These are phyloP conservation scores for Monascus ruber DNA, from an alignment of 2,329 filamentous ascomycete species.

Conservation along the genomic window DNA sequence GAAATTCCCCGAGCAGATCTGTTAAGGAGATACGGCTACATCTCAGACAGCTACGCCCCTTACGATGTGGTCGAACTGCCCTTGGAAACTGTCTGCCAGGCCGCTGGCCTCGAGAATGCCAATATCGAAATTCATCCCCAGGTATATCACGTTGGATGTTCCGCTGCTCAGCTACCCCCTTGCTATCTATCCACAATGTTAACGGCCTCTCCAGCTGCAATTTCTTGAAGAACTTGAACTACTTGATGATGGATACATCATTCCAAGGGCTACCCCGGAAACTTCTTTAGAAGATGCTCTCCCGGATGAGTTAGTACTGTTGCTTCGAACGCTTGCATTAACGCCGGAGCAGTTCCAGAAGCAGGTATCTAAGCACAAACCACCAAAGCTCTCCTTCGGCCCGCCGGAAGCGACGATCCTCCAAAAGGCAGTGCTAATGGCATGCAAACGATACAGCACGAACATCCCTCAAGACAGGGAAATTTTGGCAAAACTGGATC, in stretches of 20 bases:
- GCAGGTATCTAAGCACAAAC: slow-evolving; percentile 23
- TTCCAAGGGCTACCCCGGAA: slow-evolving; percentile 27
- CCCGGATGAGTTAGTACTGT: slow-evolving; percentile 27
- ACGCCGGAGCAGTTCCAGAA: slow-evolving; percentile 22
- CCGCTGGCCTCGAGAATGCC: slow-evolving; percentile 20
- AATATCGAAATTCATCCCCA: slow-evolving; percentile 20
- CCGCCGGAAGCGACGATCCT: slow-evolving; percentile 22
- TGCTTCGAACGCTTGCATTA: slow-evolving; percentile 24
- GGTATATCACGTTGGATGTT: slow-evolving; percentile 10
- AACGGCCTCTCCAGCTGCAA: slow-evolving; percentile 22
- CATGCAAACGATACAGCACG: slow-evolving; percentile 40
- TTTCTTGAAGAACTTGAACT: slow-evolving; percentile 53
- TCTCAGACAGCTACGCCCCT: slow-evolving; percentile 62
- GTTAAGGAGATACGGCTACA: slow-evolving; percentile 74
- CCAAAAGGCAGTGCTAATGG: slow-evolving; percentile 20
- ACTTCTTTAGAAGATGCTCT: slow-evolving; percentile 23
- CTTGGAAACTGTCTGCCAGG: slow-evolving; percentile 44
- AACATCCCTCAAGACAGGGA: slow-evolving; percentile 41
- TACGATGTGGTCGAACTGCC: slow-evolving; percentile 77
- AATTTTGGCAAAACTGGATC: slow-evolving; percentile 24
- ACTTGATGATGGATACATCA: slow-evolving; percentile 63
- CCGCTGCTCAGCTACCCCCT: neutral
- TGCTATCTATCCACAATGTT: slow-evolving; percentile 1
- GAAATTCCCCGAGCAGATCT: slow-evolving; percentile 73
- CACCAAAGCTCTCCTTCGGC: slow-evolving; percentile 22